phyloP scores from a whole-genome alignment of 257 asterid genomes.

The Solanum infundibuliforme region DNA sequence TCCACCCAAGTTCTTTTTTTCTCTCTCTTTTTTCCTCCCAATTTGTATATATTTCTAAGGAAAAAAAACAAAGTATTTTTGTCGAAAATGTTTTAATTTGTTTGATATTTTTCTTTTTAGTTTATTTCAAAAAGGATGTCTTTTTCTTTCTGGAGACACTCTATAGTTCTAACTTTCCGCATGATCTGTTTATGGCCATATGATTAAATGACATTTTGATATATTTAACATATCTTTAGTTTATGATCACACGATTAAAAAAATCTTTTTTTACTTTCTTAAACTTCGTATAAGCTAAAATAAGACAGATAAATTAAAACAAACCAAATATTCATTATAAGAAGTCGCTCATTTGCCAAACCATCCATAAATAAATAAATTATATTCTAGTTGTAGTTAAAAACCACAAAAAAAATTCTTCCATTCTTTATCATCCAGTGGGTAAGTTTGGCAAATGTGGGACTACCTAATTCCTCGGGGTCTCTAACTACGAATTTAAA shows the following conservation, averaged over 20 bases:
- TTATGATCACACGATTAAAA: background rate
- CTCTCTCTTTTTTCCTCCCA: background rate
- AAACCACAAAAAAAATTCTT: background rate
- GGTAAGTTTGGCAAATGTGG: background rate
- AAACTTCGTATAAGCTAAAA: too few species aligned
- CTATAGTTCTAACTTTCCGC: background rate
- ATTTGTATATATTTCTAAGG: background rate
- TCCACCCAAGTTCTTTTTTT: background rate
- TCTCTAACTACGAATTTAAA: background rate
- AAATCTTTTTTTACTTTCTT: background rate
- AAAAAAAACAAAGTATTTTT: too few species aligned
- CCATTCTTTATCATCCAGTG: background rate
- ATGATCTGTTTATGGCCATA: background rate
- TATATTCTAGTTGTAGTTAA: background rate
- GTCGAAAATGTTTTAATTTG: too few species aligned
- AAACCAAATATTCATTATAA: background rate
- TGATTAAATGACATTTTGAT: background rate
- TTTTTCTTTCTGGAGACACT: background rate
- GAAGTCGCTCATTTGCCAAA: background rate
- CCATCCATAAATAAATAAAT: background rate
- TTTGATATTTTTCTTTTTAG: background rate
- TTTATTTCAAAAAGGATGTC: too few species aligned
- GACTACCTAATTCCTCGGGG: background rate
- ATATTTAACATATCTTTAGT: background rate
- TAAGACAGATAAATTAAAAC: background rate